A percentile compares a stretch with the other conserved stretches of the same genome.
Evolutionary conservation across 495 filamentous ascomycete genomes (phyloP).

Genomic region (Podospora appendiculata): DNA sequence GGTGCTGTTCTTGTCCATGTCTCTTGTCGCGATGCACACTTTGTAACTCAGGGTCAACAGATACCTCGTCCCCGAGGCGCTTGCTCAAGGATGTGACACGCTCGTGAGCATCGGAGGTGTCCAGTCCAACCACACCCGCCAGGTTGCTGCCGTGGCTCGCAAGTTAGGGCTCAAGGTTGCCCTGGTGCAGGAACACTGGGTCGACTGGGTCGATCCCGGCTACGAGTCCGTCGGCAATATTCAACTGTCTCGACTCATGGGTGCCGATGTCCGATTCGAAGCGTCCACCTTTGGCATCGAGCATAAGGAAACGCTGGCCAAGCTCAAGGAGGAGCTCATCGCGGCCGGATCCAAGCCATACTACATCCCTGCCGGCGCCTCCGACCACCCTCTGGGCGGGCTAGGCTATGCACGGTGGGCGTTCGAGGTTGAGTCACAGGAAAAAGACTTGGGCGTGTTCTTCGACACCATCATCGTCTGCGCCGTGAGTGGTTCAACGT

Average conservation of each 20-base stretch:
- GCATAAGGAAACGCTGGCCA: constrained; percentile 46
- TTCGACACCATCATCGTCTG: constrained; percentile 57
- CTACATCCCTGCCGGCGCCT: constrained; percentile 58
- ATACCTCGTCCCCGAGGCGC: constrained; percentile 49
- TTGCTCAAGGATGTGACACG: constrained; percentile 43
- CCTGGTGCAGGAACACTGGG: constrained; percentile 58
- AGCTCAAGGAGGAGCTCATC: constrained; percentile 38
- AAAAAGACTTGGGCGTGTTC: constrained; percentile 45
- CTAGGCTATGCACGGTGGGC: constrained; percentile 59
- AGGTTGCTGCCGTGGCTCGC: constrained; percentile 51
- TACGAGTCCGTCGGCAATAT: constrained; percentile 55
- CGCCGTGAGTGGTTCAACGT: constrained; percentile 54
- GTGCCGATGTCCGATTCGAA: constrained; percentile 46
- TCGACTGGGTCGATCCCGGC: constrained; percentile 41
- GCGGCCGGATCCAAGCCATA: constrained; percentile 47
- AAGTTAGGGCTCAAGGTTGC: constrained; percentile 43
- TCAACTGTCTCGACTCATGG: constrained; percentile 55
- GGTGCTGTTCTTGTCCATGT: no score
- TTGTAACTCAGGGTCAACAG: constrained; percentile 10
- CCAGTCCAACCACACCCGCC: constrained; percentile 59
- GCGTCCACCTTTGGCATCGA: constrained; percentile 49
- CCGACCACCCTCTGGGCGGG: constrained; percentile 57
- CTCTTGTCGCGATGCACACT: background rate
- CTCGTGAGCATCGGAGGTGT: constrained; percentile 57
- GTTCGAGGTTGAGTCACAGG: constrained; percentile 52